phyloP scores from a whole-genome alignment of 345 rosid species.

The Microthlaspi erraticum region DNA sequence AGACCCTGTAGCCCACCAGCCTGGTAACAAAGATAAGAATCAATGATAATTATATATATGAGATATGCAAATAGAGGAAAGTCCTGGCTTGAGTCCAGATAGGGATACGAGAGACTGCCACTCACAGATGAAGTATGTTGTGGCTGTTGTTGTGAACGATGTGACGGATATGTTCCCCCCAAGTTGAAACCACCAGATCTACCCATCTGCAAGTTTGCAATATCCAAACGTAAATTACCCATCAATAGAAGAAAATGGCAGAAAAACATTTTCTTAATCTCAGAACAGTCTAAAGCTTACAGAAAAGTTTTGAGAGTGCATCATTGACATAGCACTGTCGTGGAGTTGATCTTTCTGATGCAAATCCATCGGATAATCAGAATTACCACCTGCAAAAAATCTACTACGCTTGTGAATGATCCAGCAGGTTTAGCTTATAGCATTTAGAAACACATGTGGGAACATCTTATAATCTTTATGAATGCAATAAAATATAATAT shows the following conservation, averaged over 20 bases:
- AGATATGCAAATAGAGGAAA: constrained; percentile 11
- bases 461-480: constrained; percentile 32
- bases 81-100: constrained; percentile 26
- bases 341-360: constrained; percentile 97
- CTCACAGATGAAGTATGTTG: constrained; percentile 84
- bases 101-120: constrained; percentile 62
- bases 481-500: constrained; percentile 27
- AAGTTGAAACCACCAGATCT: constrained; percentile 91
- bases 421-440: constrained; percentile 30
- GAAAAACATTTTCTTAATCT: constrained; percentile 20
- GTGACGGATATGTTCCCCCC: constrained; percentile 83
- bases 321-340: constrained; percentile 90
- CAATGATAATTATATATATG: neutral
- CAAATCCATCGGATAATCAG: constrained; percentile 89
- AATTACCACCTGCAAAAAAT: constrained; percentile 84
- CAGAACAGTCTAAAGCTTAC: constrained; percentile 54
- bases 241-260: neutral
- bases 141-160: constrained; percentile 90
- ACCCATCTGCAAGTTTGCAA: constrained; percentile 65
- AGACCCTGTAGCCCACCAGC: constrained; percentile 87
- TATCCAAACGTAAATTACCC: constrained; percentile 21
- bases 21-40: constrained; percentile 48
- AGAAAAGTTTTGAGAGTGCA: constrained; percentile 97
- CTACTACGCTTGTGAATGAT: constrained; percentile 49
- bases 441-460: constrained; percentile 8